Evolutionary conservation across 2,329 filamentous ascomycete genomes (phyloP).

Genomic region (Amylocarpus encephaloides): DNA sequence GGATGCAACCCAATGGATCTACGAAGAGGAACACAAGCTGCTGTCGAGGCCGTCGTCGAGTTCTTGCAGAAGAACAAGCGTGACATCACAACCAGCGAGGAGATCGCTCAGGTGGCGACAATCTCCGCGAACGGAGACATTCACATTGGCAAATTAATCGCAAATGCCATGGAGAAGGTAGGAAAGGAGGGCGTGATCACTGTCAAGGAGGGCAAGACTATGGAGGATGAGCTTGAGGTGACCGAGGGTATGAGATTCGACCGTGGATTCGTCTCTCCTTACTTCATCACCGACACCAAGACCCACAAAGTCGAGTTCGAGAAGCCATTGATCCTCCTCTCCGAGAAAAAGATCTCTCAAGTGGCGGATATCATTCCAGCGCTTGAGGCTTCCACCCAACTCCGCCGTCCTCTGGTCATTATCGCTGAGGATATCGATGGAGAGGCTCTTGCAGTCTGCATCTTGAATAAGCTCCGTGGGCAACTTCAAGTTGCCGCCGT

Average conservation of each 20-base stretch:
- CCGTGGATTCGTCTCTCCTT: constrained; percentile 95
- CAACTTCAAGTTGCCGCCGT: constrained; percentile 98
- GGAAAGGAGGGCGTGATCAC: constrained; percentile 99
- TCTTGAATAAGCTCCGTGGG: constrained; percentile 99
- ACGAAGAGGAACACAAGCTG: constrained; percentile 91
- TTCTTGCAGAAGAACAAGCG: constrained; percentile 94
- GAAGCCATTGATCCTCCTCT: constrained; percentile 97
- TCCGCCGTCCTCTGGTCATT: constrained; percentile 92
- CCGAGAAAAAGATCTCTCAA: constrained; percentile 99
- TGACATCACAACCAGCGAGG: constrained; percentile 93
- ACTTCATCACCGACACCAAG: constrained; percentile 99
- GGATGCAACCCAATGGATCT: constrained; percentile 99
- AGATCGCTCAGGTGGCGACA: constrained; percentile 96
- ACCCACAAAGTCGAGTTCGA: constrained; percentile 98
- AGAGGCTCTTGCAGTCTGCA: constrained; percentile 96
- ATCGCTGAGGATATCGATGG: constrained; percentile 99
- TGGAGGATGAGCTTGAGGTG: constrained; percentile 94
- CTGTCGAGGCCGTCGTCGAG: constrained; percentile 89
- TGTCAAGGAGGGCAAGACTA: constrained; percentile 99
- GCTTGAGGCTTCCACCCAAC: constrained; percentile 92
- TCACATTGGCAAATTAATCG: constrained; percentile 92
- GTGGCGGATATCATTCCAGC: constrained; percentile 98
- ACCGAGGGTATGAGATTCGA: constrained; percentile 99
- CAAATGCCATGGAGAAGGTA: constrained; percentile 99
- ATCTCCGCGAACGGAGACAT: constrained; percentile 96